Base-by-base conservation (phyloP, 2,329 filamentous ascomycete species). In the Xylariaceae sp. region DNA sequence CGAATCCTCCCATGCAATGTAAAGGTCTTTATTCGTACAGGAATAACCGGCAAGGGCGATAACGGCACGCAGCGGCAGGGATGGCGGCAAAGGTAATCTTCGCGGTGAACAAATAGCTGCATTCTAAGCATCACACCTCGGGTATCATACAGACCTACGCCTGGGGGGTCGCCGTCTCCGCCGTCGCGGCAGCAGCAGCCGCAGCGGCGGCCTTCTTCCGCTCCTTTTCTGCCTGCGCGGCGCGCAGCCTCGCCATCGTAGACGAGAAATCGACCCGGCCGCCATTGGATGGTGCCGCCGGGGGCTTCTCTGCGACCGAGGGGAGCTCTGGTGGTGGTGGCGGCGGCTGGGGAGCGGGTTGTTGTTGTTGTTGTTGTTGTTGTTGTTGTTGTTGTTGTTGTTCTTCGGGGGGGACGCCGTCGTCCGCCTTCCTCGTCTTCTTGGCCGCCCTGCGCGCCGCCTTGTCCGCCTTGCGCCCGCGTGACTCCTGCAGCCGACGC, bases 141-240 rank as follows among this genome's bases (percentile, higher is more conserved):
- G 12, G 24, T 26, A 26, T 5, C 15, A 6, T 26, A 26, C 15
- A n/a, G 24, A 13, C n/a, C 7, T 5, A 13, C 24, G 5, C 13
- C 27, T 29, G 27, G n/a, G n/a, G n/a, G n/a, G n/a, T 29, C 27
- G 27, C 27, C 16, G 27, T 35, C 19, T 24, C 29, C 17, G 24
- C 17, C 2, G 28, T 21, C 2, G 35, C 26, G 13, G 38, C 31
- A 17, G 36, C 56, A 43, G 41, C 55, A 4, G 58, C 60, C 5
- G 55, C 60, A 36, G 66, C 63, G 26, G 55, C 53, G 32, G 72
- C 69, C 40, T 65, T 63, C 45, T 61, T 63, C 27, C 59, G 51
- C 42, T 77, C 64, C 33, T 74, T 71, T 40, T 72, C 71, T 10
- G 72, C 66, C 51, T 77, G 72, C 16, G 72, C 72, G 36, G 68